Conservation (phyloP, 2,329 filamentous ascomycete genomes). For the Hymenoscyphus occultus region DNA sequence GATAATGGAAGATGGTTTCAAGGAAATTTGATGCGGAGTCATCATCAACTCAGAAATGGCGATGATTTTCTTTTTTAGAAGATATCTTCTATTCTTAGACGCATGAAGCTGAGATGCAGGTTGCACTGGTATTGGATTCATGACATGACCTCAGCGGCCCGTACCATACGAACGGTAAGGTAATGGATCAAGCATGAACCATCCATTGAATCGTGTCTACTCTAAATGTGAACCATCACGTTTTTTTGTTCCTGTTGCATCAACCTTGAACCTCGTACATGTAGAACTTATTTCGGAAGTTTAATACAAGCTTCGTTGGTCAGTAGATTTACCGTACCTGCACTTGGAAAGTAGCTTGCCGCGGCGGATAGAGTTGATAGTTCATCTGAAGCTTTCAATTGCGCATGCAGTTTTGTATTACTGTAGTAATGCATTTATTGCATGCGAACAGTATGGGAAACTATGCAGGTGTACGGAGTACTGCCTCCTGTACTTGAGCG, state of each 20-base stretch:
- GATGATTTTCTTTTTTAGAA: background rate
- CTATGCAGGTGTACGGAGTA: too few species aligned
- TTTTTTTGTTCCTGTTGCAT: background rate
- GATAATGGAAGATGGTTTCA: background rate
- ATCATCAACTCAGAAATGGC: background rate
- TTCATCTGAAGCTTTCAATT: background rate
- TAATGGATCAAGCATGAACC: background rate
- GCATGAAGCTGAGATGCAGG: background rate
- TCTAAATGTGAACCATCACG: background rate
- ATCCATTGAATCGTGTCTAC: background rate
- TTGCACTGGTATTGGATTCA: background rate
- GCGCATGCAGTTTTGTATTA: too few species aligned
- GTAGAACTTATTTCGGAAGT: too few species aligned
- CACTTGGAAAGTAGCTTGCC: background rate
- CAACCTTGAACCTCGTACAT: background rate
- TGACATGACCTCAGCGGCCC: background rate
- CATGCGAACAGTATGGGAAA: too few species aligned
- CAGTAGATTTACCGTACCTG: background rate
- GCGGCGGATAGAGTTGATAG: background rate
- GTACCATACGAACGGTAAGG: background rate
- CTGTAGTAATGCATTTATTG: too few species aligned
- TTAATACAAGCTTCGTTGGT: constrained; percentile 1
- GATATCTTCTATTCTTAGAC: background rate
- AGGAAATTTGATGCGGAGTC: background rate
- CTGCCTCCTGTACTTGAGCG: too few species aligned